A percentile compares a stretch with the other conserved stretches of the same genome.
Evolutionary conservation across 495 filamentous ascomycete species (phyloP).

Genomic region (Annulohypoxylon moriforme): DNA sequence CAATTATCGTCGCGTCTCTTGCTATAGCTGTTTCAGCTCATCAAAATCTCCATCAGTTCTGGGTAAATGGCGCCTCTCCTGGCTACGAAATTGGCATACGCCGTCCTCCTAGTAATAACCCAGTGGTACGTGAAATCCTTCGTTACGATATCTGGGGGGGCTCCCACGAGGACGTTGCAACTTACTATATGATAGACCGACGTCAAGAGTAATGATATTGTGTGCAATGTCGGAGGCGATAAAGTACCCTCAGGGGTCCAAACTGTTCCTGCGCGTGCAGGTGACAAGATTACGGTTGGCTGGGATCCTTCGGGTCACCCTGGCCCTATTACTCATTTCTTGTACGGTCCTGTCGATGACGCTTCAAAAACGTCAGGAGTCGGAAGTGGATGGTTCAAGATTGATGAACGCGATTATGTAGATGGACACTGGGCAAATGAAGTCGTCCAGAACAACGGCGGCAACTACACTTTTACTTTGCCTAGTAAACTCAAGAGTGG

Average conservation of each 20-base stretch:
- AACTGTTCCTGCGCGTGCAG: slow-evolving; percentile 46
- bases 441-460: slow-evolving; percentile 41
- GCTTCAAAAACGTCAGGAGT: slow-evolving; percentile 45
- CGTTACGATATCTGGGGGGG: not conserved
- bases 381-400: slow-evolving; percentile 48
- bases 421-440: slow-evolving; percentile 50
- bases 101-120: slow-evolving; percentile 52
- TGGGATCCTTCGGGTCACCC: slow-evolving; percentile 52
- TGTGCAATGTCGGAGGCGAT: slow-evolving; percentile 52
- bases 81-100: slow-evolving; percentile 54
- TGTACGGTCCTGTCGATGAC: slow-evolving; percentile 50
- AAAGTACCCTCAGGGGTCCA: slow-evolving; percentile 47
- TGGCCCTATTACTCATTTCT: slow-evolving; percentile 53
- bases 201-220: slow-evolving; percentile 47
- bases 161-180: not conserved
- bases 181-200: slow-evolving; percentile 38
- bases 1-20: slow-evolving; percentile 28
- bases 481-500: slow-evolving; percentile 45
- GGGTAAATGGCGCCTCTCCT: slow-evolving; percentile 52
- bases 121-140: slow-evolving; percentile 32
- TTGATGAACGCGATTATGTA: slow-evolving; percentile 46
- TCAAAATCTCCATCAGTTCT: slow-evolving; percentile 55
- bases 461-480: slow-evolving; percentile 47
- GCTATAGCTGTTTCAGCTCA: slow-evolving; percentile 47
- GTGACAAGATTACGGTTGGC: slow-evolving; percentile 51